Evolutionary conservation across 495 filamentous ascomycete species (phyloP), one percentile per base, ranked within the genome.

Genomic region (Annulohypoxylon maeteangense): DNA sequence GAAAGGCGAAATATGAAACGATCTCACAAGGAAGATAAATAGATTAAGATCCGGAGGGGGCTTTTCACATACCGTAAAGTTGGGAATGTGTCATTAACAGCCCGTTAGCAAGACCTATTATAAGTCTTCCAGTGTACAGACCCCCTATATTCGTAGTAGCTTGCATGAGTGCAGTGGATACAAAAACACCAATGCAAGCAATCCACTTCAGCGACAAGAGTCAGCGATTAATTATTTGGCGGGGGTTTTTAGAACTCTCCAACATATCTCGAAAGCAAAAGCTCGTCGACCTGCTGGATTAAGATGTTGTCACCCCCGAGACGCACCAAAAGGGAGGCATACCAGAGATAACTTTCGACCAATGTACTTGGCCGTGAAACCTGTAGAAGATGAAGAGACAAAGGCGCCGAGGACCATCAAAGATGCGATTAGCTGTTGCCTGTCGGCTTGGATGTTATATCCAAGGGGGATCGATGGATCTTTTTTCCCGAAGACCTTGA

Each of bases 341-440:
- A 44, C 40, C 16, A 87, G 77, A 50, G 79, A 81, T 3, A 78
- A 61, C 58, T 83, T 84, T 6, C 87, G 79, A 23, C 86, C 83
- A 48, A 87, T 58, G 38, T 77, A 81, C 7, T 76, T 79, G 0
- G 87, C 84, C 16, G 84, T 78, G 7, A 87, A 78, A 7, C 87
- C 87, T 53, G 83, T 86, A 0, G 81, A 81, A 5, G 80, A 83
- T 14, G 87, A 89, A 45, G 80, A 83, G 25, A 89, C 78, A 72
- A 90, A 88, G 50, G 87, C 86, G 42, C 87, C 87, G 25, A 89
- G 81, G 2, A 86, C 86, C 87, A 89, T 89, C 50, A 90, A 78
- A 16, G 83, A 86, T 5, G 85, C 84, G 63, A 88, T 87, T 57
- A 83, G 82, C 74, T 86, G 87, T 66, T 88, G 87, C 1, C 84